Base-by-base conservation (phyloP, 805 yeast genomes). In the Candida anglica region DNA sequence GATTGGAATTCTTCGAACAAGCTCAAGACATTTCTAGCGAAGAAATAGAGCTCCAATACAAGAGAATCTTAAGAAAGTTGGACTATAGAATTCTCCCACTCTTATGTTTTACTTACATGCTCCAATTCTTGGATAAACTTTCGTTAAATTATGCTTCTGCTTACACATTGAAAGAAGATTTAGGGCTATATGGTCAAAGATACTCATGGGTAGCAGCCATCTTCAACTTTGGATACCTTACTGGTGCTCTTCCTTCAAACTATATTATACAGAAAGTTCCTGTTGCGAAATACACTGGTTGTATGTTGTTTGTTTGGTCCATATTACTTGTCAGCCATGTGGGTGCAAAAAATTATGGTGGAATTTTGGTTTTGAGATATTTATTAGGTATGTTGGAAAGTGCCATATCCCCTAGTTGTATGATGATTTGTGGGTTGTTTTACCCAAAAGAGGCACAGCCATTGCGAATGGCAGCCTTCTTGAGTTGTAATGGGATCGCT, bases 351-450 rank as follows among this genome's bases (percentile, higher is more conserved):
- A 59, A 49, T 39, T 65, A 59, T 37, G 61, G 53, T 3, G 58
- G 64, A 7, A 39, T 62, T 18, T 41, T 60, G 26, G 60, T 56
- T 6, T 45, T 60, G 13, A 40, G 69, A 27, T 60, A 60, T 33
- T 27, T 64, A 6, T 47, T 65, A 29, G 66, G 65, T 23, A 41
- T 52, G 14, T 48, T 58, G 32, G 69, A 63, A 41, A 62, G 66
- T 7, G 52, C 60, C 15, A 53, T 60, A 25, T 46, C 57, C 6
- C 61, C 72, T n/a, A 36, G 54, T 18, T 60, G 56, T 36, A 57
- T 66, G 44, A 50, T 53, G 40, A 45, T 65, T 32, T 53, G 60
- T 24, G 48, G 60, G 28, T 46, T 47, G 34, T 63, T 56, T 44
- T 63, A 56, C 42, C 54, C 51, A 11, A 52, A 48, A 31, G 48